A percentile compares a stretch with the other conserved stretches of the same genome.
These are phyloP conservation scores for Phytopythium oedochilum DNA, from an alignment of 352 stramenopile species.

Conservation along the genomic window DNA sequence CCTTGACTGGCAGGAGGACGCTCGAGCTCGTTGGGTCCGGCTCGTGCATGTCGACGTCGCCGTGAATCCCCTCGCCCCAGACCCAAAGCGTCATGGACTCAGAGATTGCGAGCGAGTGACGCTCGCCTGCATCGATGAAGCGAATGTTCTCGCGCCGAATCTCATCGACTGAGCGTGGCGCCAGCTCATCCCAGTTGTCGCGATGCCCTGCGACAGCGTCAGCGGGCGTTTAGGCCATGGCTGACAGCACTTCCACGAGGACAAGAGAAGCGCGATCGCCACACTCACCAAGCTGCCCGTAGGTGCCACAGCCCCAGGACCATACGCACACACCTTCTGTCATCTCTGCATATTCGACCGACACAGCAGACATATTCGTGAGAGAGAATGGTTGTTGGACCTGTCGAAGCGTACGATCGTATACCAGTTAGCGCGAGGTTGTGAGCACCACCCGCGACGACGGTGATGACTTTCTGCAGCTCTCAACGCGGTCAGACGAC, in stretches of 20 bases:
- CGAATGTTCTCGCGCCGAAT: conserved; percentile 51
- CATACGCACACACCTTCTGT: conserved; percentile 52
- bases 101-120: conserved; percentile 70
- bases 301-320: conserved; percentile 60
- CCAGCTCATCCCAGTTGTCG: conserved; percentile 57
- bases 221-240: neutral
- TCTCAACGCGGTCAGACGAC: no score
- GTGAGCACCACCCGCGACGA: conserved; percentile 50
- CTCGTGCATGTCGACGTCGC: conserved; percentile 31
- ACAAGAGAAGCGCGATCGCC: neutral
- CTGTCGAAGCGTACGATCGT: neutral
- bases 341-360: conserved; percentile 32
- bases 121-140: conserved; percentile 59
- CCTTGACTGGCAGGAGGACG: conserved; percentile 47
- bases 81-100: conserved; percentile 56
- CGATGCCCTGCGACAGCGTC: conserved; percentile 37
- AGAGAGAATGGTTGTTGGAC: neutral
- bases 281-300: conserved; percentile 59
- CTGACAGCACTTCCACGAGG: no score
- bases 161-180: conserved; percentile 65
- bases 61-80: conserved; percentile 71
- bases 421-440: conserved; percentile 65
- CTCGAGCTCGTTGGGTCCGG: conserved; percentile 41
- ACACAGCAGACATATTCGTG: neutral
- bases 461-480: conserved; percentile 62